phyloP scores from a whole-genome alignment of 768 basidiomycete species.

The Paxillus ammoniavirescens region DNA sequence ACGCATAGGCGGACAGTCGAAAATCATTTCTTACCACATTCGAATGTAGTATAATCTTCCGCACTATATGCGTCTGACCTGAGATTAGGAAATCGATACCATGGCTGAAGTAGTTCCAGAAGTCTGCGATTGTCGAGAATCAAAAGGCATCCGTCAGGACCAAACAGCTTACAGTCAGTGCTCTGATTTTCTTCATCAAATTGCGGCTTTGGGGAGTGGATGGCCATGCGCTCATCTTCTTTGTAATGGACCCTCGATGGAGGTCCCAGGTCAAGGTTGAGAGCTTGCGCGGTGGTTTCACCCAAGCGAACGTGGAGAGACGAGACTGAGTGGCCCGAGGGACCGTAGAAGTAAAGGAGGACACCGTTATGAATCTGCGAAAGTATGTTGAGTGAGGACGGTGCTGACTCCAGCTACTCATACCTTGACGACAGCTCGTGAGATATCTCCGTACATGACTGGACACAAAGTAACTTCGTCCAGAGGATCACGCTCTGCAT shows the following conservation, averaged over 20 bases:
- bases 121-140: slow-evolving; percentile 47
- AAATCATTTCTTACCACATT: slow-evolving; percentile 65
- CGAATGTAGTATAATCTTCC: slow-evolving; percentile 84
- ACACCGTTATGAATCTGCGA: slow-evolving; percentile 70
- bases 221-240: slow-evolving; percentile 86
- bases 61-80: slow-evolving; percentile 65
- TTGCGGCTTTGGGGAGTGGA: slow-evolving; percentile 55
- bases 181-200: slow-evolving; percentile 48
- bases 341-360: slow-evolving; percentile 64
- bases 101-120: slow-evolving; percentile 92
- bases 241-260: slow-evolving; percentile 80
- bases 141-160: background rate
- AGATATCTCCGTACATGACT: slow-evolving; percentile 70
- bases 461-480: slow-evolving; percentile 68
- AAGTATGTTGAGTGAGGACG: background rate
- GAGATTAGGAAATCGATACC: slow-evolving; percentile 87
- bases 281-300: slow-evolving; percentile 79
- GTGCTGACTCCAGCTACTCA: background rate
- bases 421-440: slow-evolving; percentile 68
- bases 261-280: slow-evolving; percentile 74
- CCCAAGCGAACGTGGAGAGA: slow-evolving; percentile 65
- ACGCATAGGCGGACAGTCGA: background rate
- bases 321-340: slow-evolving; percentile 33
- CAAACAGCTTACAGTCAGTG: slow-evolving; percentile 44
- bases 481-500: slow-evolving; percentile 60